phyloP scores from a whole-genome alignment of 2,329 filamentous ascomycete genomes.

The Aspergillus sp. region DNA sequence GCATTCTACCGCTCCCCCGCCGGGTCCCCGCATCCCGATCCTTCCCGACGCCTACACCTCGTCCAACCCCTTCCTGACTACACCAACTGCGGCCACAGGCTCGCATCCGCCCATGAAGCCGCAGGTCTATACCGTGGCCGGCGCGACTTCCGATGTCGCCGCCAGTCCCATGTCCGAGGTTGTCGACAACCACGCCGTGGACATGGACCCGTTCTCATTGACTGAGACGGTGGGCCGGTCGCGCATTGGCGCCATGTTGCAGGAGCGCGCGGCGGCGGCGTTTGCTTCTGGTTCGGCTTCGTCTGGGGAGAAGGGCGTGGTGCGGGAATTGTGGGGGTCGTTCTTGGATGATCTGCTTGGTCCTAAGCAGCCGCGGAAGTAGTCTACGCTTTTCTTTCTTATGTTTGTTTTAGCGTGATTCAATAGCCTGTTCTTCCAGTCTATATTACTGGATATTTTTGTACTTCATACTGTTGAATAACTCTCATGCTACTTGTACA shows the following conservation, averaged over 20 bases:
- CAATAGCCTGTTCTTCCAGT: neutral
- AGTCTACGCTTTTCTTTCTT: slow-evolving; percentile 7
- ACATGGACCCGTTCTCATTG: slow-evolving; percentile 50
- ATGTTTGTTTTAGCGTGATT: neutral
- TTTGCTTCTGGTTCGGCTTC: neutral
- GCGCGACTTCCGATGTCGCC: slow-evolving; percentile 32
- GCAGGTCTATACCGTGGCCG: slow-evolving; percentile 48
- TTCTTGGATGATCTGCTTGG: slow-evolving; percentile 32
- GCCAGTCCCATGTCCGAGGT: slow-evolving; percentile 52
- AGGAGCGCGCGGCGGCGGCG: slow-evolving; percentile 23
- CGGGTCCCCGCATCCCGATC: slow-evolving; percentile 44
- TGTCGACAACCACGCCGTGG: slow-evolving; percentile 48
- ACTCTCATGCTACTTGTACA: too few species aligned
- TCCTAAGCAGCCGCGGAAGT: slow-evolving; percentile 22
- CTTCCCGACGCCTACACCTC: slow-evolving; percentile 32
- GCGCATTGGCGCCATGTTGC: slow-evolving; percentile 28
- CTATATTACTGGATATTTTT: too few species aligned
- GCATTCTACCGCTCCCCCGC: slow-evolving; percentile 26
- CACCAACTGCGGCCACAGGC: slow-evolving; percentile 5
- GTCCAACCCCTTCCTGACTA: slow-evolving; percentile 21
- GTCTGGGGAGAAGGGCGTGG: slow-evolving; percentile 20
- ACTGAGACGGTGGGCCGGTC: slow-evolving; percentile 42
- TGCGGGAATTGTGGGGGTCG: slow-evolving; percentile 29
- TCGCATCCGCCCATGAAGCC: slow-evolving; percentile 43
- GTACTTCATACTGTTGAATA: too few species aligned